phyloP scores from a whole-genome alignment of 2,329 filamentous ascomycete genomes.

The Ophiognomonia clavigignenti-juglandacearum region DNA sequence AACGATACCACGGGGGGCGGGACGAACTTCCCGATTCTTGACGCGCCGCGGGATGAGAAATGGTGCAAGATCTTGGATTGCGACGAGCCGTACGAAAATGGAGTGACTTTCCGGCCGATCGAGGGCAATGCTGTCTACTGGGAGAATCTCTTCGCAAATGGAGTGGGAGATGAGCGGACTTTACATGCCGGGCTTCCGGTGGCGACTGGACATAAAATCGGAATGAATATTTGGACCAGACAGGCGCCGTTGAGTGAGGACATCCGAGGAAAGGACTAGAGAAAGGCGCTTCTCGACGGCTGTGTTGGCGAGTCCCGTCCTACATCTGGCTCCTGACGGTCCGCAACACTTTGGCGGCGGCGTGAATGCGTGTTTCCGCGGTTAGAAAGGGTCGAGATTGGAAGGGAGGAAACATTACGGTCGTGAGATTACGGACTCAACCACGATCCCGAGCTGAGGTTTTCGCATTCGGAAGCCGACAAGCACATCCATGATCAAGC shows the following conservation, averaged over 20 bases:
- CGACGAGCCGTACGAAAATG: constrained; percentile 33
- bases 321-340: too few species aligned
- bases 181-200: constrained; percentile 35
- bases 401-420: too few species aligned
- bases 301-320: too few species aligned
- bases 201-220: constrained; percentile 33
- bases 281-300: too few species aligned
- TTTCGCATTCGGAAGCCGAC: too few species aligned
- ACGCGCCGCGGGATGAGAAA: constrained; percentile 27
- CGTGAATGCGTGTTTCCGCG: too few species aligned
- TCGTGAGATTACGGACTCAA: too few species aligned
- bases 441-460: too few species aligned
- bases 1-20: constrained; percentile 34
- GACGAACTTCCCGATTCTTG: constrained; percentile 34
- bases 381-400: too few species aligned
- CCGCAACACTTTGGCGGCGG: too few species aligned
- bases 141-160: constrained; percentile 31
- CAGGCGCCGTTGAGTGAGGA: constrained; percentile 22
- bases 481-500: too few species aligned
- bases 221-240: constrained; percentile 39
- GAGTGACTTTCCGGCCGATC: constrained; percentile 33
- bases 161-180: constrained; percentile 32
- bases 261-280: not conserved
- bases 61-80: constrained; percentile 37
- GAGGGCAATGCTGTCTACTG: constrained; percentile 37